Percentiles rank a stretch among this genome's conserved stretches.
Evolutionary conservation across 495 filamentous ascomycete species (phyloP).

Genomic region (Penicillium ochrochloron): DNA sequence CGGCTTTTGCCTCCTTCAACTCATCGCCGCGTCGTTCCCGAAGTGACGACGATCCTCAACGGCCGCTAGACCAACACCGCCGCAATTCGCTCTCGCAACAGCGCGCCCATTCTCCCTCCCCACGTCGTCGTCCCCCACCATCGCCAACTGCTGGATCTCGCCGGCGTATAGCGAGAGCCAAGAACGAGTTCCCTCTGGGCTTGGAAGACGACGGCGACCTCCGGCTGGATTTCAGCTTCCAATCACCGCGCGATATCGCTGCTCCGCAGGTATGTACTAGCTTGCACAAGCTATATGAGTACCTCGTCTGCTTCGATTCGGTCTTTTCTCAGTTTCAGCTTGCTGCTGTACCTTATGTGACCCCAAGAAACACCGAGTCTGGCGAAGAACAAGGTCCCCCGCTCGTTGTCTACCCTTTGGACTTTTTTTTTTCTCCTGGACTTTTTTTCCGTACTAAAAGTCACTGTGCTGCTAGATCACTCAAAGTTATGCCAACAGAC

Average conservation of each 20-base stretch:
- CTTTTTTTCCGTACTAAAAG: neutral
- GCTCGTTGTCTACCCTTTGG: neutral
- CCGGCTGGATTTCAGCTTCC: slow-evolving; percentile 4
- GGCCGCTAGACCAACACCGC: slow-evolving; percentile 12
- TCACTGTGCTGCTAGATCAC: slow-evolving; percentile 22
- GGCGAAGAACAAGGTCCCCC: neutral
- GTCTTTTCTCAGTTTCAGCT: slow-evolving; percentile 2
- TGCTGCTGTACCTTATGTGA: neutral
- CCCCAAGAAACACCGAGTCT: neutral
- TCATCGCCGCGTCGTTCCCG: slow-evolving; percentile 22
- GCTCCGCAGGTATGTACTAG: slow-evolving; percentile 26
- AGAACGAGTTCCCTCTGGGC: slow-evolving; percentile 6
- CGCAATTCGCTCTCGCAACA: neutral
- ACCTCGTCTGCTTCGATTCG: slow-evolving; percentile 8
- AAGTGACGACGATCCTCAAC: slow-evolving; percentile 25
- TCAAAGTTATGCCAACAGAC: slow-evolving; percentile 41
- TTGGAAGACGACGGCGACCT: slow-evolving; percentile 11
- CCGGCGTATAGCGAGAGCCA: neutral
- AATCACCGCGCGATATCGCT: slow-evolving; percentile 8
- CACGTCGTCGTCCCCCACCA: slow-evolving; percentile 10
- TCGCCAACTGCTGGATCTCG: slow-evolving; percentile 8
- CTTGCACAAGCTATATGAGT: slow-evolving; percentile 11
- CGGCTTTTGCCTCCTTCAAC: slow-evolving; percentile 5
- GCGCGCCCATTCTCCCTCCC: slow-evolving; percentile 13
- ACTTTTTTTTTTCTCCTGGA: slow-evolving; percentile 2